Percentiles rank a stretch among this genome's conserved stretches.
Evolutionary conservation across 441 rosid genomes (phyloP).

Genomic region (Erodium trifolium): DNA sequence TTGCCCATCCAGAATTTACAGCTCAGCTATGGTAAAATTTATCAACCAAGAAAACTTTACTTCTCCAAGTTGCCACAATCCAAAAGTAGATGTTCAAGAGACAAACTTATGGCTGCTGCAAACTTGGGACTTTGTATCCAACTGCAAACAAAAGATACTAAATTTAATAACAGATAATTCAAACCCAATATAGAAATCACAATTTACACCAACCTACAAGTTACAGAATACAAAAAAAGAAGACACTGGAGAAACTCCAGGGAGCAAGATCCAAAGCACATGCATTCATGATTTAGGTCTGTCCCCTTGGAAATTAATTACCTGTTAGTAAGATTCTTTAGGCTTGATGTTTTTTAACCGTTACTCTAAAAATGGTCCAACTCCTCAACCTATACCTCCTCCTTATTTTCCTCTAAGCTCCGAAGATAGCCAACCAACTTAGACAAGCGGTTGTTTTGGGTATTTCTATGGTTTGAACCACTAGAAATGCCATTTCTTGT

Average conservation of each 20-base stretch:
- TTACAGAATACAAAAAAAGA: background rate
- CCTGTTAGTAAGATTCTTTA: slow-evolving; percentile 9
- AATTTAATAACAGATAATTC: too few species aligned
- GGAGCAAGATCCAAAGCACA: background rate
- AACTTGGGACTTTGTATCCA: too few species aligned
- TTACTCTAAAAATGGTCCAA: slow-evolving; percentile 14
- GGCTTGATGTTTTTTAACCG: background rate
- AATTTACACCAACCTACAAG: background rate
- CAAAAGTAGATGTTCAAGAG: too few species aligned
- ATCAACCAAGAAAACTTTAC: too few species aligned
- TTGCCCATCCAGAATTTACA: too few species aligned
- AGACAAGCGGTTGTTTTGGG: slow-evolving; percentile 42
- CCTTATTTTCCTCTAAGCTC: slow-evolving; percentile 39
- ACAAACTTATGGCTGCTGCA: too few species aligned
- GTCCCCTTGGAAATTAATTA: slow-evolving; percentile 10
- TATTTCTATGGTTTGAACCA: slow-evolving; percentile 25
- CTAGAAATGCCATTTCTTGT: slow-evolving; percentile 35
- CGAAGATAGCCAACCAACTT: slow-evolving; percentile 49
- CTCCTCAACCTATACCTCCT: slow-evolving; percentile 35
- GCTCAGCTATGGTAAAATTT: too few species aligned
- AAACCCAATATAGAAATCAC: too few species aligned
- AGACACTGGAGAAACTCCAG: background rate
- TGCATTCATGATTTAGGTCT: background rate
- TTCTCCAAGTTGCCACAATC: too few species aligned
- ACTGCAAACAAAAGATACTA: too few species aligned